Conservation (phyloP, 768 basidiomycete species). For the Boletus pseudo-olivaceus region DNA sequence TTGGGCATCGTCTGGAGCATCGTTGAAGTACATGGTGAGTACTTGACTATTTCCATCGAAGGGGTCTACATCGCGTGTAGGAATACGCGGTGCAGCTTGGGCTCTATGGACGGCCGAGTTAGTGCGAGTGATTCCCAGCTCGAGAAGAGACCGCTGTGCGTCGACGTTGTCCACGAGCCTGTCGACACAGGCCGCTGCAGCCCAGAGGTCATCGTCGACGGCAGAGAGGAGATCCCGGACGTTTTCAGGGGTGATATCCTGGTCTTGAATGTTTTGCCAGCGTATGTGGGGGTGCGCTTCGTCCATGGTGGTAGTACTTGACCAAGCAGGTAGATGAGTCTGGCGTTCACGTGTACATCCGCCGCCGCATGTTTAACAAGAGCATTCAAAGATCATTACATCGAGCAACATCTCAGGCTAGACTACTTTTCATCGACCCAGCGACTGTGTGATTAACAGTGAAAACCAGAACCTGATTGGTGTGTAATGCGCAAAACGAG, state of each 20-base stretch:
- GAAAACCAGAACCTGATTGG: slow-evolving; percentile 44
- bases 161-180: slow-evolving; percentile 55
- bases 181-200: slow-evolving; percentile 69
- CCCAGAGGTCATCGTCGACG: slow-evolving; percentile 72
- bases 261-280: slow-evolving; percentile 59
- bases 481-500: slow-evolving; percentile 6
- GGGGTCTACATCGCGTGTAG: slow-evolving; percentile 18
- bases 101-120: slow-evolving; percentile 44
- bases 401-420: slow-evolving; percentile 10
- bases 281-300: slow-evolving; percentile 37
- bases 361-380: neutral
- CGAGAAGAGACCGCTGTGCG: slow-evolving; percentile 56
- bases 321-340: neutral
- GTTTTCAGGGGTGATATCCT: slow-evolving; percentile 50
- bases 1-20: slow-evolving; percentile 57
- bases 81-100: slow-evolving; percentile 35
- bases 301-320: slow-evolving; percentile 32
- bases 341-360: slow-evolving; percentile 1
- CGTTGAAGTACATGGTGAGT: slow-evolving; percentile 53
- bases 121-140: slow-evolving; percentile 63
- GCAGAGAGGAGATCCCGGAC: slow-evolving; percentile 46
- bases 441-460: slow-evolving; percentile 6
- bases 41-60: slow-evolving; percentile 14
- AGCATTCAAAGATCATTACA: neutral
- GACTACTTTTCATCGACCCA: slow-evolving; percentile 28